Conservation (phyloP, 306 rosid genomes). For the Biancaea sappan region DNA sequence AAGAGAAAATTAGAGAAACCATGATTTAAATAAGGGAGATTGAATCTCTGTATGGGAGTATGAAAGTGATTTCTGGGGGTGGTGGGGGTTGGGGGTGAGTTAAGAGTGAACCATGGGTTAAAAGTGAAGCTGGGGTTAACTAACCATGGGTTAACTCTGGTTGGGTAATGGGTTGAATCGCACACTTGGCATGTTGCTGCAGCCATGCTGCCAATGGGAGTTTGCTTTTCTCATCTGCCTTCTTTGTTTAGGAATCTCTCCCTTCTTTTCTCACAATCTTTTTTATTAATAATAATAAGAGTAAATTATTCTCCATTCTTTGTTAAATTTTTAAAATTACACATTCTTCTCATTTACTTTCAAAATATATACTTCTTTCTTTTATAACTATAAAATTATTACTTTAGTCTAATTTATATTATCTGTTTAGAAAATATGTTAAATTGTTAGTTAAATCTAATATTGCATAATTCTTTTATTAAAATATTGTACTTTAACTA, state of each 20-base stretch:
- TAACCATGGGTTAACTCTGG: constrained; percentile 47
- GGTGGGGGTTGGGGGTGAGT: background rate
- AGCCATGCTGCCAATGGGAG: constrained; percentile 70
- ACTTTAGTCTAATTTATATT: no score
- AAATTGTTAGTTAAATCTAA: no score
- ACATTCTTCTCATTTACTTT: no score
- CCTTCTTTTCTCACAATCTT: background rate
- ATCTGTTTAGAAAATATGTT: no score
- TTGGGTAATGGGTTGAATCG: background rate
- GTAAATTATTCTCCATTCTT: no score
- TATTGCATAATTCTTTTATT: no score
- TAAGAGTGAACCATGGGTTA: constrained; percentile 31
- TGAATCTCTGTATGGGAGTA: background rate
- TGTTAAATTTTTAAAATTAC: no score
- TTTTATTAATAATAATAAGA: no score
- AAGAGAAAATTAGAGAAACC: background rate
- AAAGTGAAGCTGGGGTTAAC: constrained; percentile 29
- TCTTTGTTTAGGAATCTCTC: background rate
- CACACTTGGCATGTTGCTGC: constrained; percentile 58
- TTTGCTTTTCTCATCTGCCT: constrained; percentile 17
- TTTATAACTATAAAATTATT: no score
- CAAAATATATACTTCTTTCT: no score
- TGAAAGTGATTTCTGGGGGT: no score
- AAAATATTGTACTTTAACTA: no score
- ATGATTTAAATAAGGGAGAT: background rate